Conservation (phyloP, 805 yeast species). For the Candida nanaspora region DNA sequence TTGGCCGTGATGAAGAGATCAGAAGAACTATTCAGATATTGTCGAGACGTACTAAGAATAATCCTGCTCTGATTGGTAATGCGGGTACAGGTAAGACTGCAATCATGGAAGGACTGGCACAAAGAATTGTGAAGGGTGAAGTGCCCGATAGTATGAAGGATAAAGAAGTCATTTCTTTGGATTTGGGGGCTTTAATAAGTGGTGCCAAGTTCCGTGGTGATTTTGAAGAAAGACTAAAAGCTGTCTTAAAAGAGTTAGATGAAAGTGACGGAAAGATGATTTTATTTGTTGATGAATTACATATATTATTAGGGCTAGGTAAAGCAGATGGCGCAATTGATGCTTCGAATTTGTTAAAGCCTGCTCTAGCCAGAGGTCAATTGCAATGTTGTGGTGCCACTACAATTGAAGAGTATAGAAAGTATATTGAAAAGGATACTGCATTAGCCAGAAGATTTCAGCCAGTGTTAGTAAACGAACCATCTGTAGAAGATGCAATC, state of each 20-base stretch:
- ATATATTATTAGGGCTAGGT: constrained; percentile 82
- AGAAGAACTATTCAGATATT: constrained; percentile 87
- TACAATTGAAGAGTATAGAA: constrained; percentile 85
- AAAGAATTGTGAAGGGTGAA: constrained; percentile 82
- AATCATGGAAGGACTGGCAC: constrained; percentile 93
- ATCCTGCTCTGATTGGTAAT: constrained; percentile 89
- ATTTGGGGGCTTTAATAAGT: constrained; percentile 81
- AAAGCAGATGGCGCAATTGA: constrained; percentile 94
- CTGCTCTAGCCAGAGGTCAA: constrained; percentile 88
- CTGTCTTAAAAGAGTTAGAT: constrained; percentile 77
- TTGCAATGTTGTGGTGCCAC: constrained; percentile 96
- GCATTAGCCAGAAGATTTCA: constrained; percentile 93
- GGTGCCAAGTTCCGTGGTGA: constrained; percentile 97
- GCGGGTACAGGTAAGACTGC: constrained; percentile 99
- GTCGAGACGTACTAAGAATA: constrained; percentile 89
- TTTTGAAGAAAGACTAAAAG: constrained; percentile 83
- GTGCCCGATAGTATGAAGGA: constrained; percentile 93
- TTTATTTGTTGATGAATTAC: constrained; percentile 86
- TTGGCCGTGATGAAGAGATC: constrained; percentile 94
- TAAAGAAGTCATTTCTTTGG: constrained; percentile 76
- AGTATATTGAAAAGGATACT: constrained; percentile 92
- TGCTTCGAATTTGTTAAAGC: constrained; percentile 88
- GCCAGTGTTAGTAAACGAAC: constrained; percentile 80
- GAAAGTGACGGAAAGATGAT: constrained; percentile 69
- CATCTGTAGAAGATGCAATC: constrained; percentile 84